Evolutionary conservation across 1,284 basidiomycete species (phyloP), one percentile per base, ranked within the genome.

Genomic region (Phylloboletellus chloephorus): DNA sequence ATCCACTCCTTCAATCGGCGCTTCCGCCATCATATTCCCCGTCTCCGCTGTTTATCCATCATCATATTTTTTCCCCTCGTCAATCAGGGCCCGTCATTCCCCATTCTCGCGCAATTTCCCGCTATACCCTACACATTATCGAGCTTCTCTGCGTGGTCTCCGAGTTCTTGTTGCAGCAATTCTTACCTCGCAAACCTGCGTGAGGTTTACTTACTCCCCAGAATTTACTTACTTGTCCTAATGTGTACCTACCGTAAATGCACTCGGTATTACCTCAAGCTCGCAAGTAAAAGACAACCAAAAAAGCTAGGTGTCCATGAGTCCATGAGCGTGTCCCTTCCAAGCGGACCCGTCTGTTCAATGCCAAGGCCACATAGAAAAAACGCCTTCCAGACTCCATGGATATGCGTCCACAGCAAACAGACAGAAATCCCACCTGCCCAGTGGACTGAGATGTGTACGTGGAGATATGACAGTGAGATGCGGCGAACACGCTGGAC

Each of bases 191-290:
- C n/a, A n/a, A n/a, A n/a, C n/a, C n/a, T n/a, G n/a, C n/a, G n/a
- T n/a, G n/a, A n/a, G 8, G 2, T 15, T 28, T 23, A 19, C 42
- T 21, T 46, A 39, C 50, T n/a, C 17, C 11, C 10, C 19, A 30
- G 16, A 39, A 22, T 17, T 13, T 51, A 51, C 20, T 37, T 30
- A 5, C n/a, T 22, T 35, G 33, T 26, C 45, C 8, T 54, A 39
- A 55, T 50, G 29, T 51, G 47, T 54, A 53, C 22, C 37, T 47
- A 46, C 38, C 50, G 13, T 55, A 52, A 30, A 52, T 50, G 32
- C 51, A 36, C 31, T 28, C 21, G 22, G 34, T 40, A 30, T 53
- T 38, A n/a, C n/a, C n/a, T n/a, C n/a, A n/a, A n/a, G n/a, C n/a
- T n/a, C n/a, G n/a, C n/a, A n/a, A n/a, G n/a, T n/a, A n/a, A n/a